Evolutionary conservation across 176 grass and related monocot genomes (phyloP).

Genomic region (Secale cereale): DNA sequence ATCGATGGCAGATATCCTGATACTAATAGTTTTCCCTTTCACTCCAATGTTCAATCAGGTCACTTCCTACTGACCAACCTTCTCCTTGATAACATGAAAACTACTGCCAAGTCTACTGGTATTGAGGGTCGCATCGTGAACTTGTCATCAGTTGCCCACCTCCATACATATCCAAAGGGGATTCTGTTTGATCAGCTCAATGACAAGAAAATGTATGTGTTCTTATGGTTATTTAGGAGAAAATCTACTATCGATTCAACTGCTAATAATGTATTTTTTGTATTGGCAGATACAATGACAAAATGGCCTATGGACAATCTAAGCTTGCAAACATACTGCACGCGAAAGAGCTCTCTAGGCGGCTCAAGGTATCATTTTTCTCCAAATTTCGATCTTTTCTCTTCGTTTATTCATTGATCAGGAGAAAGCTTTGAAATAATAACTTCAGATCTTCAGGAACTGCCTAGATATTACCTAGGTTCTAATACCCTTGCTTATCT

Average conservation of each 20-base stretch:
- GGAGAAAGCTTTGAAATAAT: neutral
- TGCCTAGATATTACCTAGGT: neutral
- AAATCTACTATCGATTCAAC: neutral
- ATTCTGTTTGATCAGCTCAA: slow-evolving; percentile 77
- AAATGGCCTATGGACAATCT: slow-evolving; percentile 90
- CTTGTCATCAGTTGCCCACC: slow-evolving; percentile 84
- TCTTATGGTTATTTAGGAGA: neutral
- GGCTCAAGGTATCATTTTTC: slow-evolving; percentile 55
- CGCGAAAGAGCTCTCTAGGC: slow-evolving; percentile 72
- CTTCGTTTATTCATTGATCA: neutral
- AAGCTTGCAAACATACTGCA: slow-evolving; percentile 96
- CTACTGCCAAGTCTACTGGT: slow-evolving; percentile 56
- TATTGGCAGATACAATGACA: slow-evolving; percentile 76
- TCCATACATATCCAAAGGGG: slow-evolving; percentile 67
- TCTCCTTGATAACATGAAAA: slow-evolving; percentile 89
- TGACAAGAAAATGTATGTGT: slow-evolving; percentile 54
- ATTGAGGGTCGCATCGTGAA: slow-evolving; percentile 88
- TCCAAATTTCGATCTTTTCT: neutral
- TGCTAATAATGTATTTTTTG: slow-evolving; percentile 25
- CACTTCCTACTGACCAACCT: slow-evolving; percentile 93
- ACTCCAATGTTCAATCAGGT: slow-evolving; percentile 44
- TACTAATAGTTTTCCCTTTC: slow-evolving; percentile 9
- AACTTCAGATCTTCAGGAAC: neutral
- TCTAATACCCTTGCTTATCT: neutral
- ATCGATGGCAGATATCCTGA: neutral